Evolutionary conservation across 192 early-diverging fungal species (phyloP), one percentile per base, ranked within the genome.

Genomic region (Umbelopsis isabellina): DNA sequence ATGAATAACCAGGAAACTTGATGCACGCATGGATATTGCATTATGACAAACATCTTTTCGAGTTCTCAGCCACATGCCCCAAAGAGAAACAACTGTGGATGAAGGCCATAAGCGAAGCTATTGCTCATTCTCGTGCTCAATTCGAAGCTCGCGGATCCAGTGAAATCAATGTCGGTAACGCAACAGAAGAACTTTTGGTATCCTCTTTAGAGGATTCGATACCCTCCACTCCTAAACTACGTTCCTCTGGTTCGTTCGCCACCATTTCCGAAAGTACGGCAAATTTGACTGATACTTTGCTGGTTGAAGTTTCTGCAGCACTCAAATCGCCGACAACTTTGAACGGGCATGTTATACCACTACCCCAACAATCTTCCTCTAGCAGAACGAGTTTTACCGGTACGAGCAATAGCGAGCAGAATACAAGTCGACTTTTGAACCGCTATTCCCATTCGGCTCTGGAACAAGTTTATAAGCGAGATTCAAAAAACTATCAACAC

Each of bases 11-110:
- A 45, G 35, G n/a, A 33, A 41, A 46, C 2, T 11, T 51, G 15
- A 55, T 15, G 51, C 20, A 51, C 23, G 47, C n/a, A n/a, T 61
- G 55, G 55, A 61, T 61, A n/a, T 15, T 61, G 0, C 18, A 35
- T 12, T 74, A 47, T 64, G 80, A 74, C 30, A 25, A 76, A 65
- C 46, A 73, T 82, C 48, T 76, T 35, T 87, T 91, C 74, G 80
- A 82, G 44, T 85, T 91, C 64, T 77, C 80, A 27, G 90, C 90
- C 12, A 79, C 70, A 16, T 84, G 80, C n/a, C 46, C 46, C 2
- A 76, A 75, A 49, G 90, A 91, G 68, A 88, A 85, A 68, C 71
- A 78, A 8, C 45, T 85, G 15, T 91, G 90, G 90, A 37, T 83
- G 18, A 75, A 50, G 16, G 78, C 74, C 25, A 76, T 91, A 18